These are phyloP conservation scores for Lentinula novae-zelandiae DNA, from an alignment of 1,284 basidiomycete species.

Conservation along the genomic window DNA sequence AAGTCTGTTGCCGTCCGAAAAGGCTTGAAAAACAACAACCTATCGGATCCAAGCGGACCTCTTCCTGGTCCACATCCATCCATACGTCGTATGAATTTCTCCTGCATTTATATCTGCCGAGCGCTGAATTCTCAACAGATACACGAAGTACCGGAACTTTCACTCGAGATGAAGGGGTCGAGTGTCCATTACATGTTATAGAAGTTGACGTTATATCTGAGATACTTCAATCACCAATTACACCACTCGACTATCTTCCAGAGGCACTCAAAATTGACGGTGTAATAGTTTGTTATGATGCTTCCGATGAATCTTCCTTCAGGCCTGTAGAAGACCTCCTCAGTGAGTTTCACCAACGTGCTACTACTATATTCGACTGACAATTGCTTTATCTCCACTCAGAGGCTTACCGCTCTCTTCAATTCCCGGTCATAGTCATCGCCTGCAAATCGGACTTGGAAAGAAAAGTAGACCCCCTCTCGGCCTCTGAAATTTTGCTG, in stretches of 20 bases:
- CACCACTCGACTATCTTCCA: constrained; percentile 32
- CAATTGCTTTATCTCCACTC: constrained; percentile 11
- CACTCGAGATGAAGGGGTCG: constrained; percentile 31
- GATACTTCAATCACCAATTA: constrained; percentile 18
- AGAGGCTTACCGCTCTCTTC: constrained; percentile 56
- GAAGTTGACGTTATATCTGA: constrained; percentile 46
- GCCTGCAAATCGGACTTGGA: constrained; percentile 74
- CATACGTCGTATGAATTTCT: constrained; percentile 38
- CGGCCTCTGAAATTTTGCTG: constrained; percentile 43
- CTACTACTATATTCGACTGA: not conserved
- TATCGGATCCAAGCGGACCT: constrained; percentile 42
- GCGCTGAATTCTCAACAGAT: constrained; percentile 30
- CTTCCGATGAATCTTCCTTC: constrained; percentile 56
- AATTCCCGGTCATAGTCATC: constrained; percentile 60
- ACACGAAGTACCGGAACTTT: constrained; percentile 45
- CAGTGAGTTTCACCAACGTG: constrained; percentile 39
- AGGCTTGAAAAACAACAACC: constrained; percentile 57
- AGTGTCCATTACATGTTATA: constrained; percentile 46
- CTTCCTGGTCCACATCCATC: constrained; percentile 30
- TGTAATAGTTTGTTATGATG: constrained; percentile 73
- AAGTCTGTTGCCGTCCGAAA: constrained; percentile 69
- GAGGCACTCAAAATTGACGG: constrained; percentile 61
- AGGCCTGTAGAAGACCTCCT: constrained; percentile 58
- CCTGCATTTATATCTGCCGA: not conserved
- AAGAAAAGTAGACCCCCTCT: constrained; percentile 50